Conservation (phyloP, 352 stramenopile species). For the Phytophthora pseudosyringae region DNA sequence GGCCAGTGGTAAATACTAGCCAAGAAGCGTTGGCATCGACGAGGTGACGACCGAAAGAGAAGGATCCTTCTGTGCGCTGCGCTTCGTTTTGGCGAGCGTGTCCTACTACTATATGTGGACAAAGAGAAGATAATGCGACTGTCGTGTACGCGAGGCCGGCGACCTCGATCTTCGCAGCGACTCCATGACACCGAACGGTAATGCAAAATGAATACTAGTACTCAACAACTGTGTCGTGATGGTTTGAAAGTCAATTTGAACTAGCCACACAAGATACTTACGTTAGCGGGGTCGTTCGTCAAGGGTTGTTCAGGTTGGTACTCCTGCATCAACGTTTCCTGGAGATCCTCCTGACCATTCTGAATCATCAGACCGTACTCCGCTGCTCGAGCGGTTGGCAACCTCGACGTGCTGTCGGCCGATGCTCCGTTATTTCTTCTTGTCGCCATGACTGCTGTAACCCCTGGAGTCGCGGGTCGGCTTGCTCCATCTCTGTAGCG, state of each 20-base stretch:
- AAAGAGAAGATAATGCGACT: slow-evolving; percentile 11
- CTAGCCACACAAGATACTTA: too few relatives aligned
- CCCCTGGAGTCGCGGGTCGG: too few relatives aligned
- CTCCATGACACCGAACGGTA: slow-evolving; percentile 2
- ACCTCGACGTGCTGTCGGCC: too few relatives aligned
- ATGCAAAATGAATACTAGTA: slow-evolving; percentile 11
- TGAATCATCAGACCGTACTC: too few relatives aligned
- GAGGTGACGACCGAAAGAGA: background rate
- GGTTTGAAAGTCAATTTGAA: background rate
- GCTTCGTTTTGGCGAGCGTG: slow-evolving; percentile 12
- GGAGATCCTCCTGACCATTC: too few relatives aligned
- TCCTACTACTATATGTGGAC: slow-evolving; percentile 10
- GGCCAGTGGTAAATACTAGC: slow-evolving; percentile 30
- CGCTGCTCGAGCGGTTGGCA: too few relatives aligned
- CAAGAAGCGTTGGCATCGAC: slow-evolving; percentile 9
- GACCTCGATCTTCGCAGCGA: background rate
- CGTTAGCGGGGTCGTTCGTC: too few relatives aligned
- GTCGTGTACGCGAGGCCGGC: background rate
- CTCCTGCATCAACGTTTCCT: too few relatives aligned
- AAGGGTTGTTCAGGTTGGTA: too few relatives aligned
- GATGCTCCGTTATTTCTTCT: too few relatives aligned
- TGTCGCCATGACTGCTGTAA: too few relatives aligned
- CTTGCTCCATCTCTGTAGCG: too few relatives aligned
- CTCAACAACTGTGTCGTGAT: background rate
- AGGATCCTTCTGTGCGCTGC: background rate